Evolutionary conservation across 2,329 filamentous ascomycete genomes (phyloP).

Genomic region (Cercospora zeina): DNA sequence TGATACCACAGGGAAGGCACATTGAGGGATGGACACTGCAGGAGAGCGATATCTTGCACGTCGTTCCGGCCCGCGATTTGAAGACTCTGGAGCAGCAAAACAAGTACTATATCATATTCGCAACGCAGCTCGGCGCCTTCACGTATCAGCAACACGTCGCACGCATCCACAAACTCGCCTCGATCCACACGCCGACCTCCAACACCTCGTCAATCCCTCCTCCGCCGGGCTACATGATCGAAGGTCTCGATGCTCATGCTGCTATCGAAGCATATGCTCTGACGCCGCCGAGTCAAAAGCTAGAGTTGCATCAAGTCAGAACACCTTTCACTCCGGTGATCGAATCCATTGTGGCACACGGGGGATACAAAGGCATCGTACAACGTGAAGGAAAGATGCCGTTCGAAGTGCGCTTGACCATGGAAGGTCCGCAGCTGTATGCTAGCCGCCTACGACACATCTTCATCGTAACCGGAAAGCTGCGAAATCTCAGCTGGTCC

Average conservation of each 20-base stretch:
- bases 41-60: constrained; percentile 55
- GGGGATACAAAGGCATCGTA: constrained; percentile 38
- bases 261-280: constrained; percentile 53
- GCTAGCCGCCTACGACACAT: constrained; percentile 30
- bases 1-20: constrained; percentile 62
- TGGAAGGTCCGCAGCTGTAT: constrained; percentile 39
- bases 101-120: constrained; percentile 70
- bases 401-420: constrained; percentile 39
- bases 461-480: constrained; percentile 32
- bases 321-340: constrained; percentile 41
- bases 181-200: constrained; percentile 45
- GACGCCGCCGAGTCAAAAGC: constrained; percentile 45
- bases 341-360: constrained; percentile 40
- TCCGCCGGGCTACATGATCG: constrained; percentile 46
- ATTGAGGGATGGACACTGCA: constrained; percentile 64
- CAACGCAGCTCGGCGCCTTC: constrained; percentile 57
- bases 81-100: constrained; percentile 63
- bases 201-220: constrained; percentile 48
- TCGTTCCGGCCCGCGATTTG: constrained; percentile 65
- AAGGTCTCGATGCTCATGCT: constrained; percentile 51
- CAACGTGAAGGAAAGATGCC: constrained; percentile 35
- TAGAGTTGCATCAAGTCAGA: constrained; percentile 41
- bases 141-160: constrained; percentile 60
- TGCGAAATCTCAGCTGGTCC: constrained; percentile 35
- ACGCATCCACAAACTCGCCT: constrained; percentile 53